Evolutionary conservation across 805 yeast genomes (phyloP), one percentile per base, ranked within the genome.

Genomic region (Ogataea salicorniae): DNA sequence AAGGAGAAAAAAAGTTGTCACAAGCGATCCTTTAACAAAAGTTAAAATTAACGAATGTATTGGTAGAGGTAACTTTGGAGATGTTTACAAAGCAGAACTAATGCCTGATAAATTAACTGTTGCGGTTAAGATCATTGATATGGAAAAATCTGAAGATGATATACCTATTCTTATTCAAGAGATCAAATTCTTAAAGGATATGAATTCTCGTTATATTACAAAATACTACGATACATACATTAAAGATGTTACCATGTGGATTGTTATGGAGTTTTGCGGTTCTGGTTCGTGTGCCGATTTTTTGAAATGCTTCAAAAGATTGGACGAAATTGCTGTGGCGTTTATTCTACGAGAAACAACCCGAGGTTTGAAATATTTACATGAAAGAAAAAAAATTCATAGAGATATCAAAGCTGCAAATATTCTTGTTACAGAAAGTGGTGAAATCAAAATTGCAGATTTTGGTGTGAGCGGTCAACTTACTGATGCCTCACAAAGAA

Each of bases 261-360:
- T 92, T 42, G 84, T 84, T 5, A 88, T 94, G 97, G 99, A 92
- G 63, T 89, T 78, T 61, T 94, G 98, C 66, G 96, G 92, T 13
- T 97, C 95, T 29, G 97, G 97, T 0, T 87, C 97, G 1, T 87
- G 96, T 64, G 75, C 85, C 2, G 95, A 87, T 58, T 72, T 89
- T 46, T 60, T 92, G 38, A 80, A 75, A 58, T 71, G 72, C 42
- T 77, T 67, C 63, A 81, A 76, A 33, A 66, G 61, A 26, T 66
- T 90, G 39, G 68, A 67, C 17, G 96, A 89, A 57, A 75, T 74
- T 5, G 71, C 76, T 7, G 83, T 81, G 5, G 75, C 85, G 1
- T 79, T 72, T 52, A 80, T 92, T 17, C 69, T 85, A 45, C 68
- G 79, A 46, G 85, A 81, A 42, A 80, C 83, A 0, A 70, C 88